These are phyloP conservation scores for Populus hybrid DNA, from an alignment of 441 rosid species.

Conservation along the genomic window DNA sequence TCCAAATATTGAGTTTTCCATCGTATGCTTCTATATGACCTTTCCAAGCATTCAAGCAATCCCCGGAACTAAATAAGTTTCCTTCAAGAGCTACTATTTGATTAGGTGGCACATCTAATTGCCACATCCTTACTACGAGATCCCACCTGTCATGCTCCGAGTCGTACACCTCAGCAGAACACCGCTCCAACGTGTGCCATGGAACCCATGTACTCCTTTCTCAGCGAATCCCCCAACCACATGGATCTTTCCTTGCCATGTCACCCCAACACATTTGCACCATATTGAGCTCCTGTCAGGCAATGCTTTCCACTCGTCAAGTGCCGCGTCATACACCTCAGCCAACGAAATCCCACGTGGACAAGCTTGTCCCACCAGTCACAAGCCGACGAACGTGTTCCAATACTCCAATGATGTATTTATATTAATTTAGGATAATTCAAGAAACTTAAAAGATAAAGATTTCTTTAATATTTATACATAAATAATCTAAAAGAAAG, in stretches of 20 bases:
- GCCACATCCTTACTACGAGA: slow-evolving; percentile 46
- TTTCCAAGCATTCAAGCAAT: slow-evolving; percentile 54
- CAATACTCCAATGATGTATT: too few relatives aligned
- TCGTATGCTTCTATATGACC: slow-evolving; percentile 47
- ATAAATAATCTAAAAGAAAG: too few relatives aligned
- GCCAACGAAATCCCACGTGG: slow-evolving; percentile 35
- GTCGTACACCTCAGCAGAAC: slow-evolving; percentile 47
- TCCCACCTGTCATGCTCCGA: slow-evolving; percentile 32
- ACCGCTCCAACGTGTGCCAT: slow-evolving; percentile 31
- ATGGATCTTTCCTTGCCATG: slow-evolving; percentile 46
- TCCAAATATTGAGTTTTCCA: slow-evolving; percentile 42
- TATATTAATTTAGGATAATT: too few relatives aligned
- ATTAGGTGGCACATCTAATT: slow-evolving; percentile 54
- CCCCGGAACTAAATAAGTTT: slow-evolving; percentile 44
- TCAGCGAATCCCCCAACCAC: slow-evolving; percentile 44
- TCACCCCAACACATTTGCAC: slow-evolving; percentile 48
- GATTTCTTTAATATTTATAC: too few relatives aligned
- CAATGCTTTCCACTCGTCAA: slow-evolving; percentile 35
- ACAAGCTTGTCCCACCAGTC: background rate
- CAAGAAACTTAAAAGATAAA: too few relatives aligned
- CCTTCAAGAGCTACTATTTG: slow-evolving; percentile 36
- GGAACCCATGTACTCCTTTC: slow-evolving; percentile 13
- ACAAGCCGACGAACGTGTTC: background rate
- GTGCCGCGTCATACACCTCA: slow-evolving; percentile 37
- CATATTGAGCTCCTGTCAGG: slow-evolving; percentile 36